A percentile compares a stretch with the other conserved stretches of the same genome.
These are phyloP conservation scores for Microdochium bolleyi DNA, from an alignment of 2,329 filamentous ascomycete genomes.

Conservation along the genomic window DNA sequence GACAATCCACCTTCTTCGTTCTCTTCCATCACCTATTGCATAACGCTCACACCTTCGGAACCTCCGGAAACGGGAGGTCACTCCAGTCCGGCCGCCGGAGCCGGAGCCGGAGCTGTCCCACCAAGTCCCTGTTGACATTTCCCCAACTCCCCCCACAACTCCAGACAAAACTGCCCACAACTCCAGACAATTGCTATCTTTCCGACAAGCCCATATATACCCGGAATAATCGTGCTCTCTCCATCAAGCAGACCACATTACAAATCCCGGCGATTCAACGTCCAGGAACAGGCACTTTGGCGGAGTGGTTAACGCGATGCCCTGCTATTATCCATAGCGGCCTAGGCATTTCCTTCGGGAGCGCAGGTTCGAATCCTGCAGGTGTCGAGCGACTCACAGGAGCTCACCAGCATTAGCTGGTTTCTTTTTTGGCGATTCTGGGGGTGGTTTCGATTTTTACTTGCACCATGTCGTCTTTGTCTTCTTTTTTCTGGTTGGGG, in stretches of 20 bases:
- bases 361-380: constrained; percentile 1
- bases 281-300: background rate
- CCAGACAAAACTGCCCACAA: too few relatives aligned
- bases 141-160: too few relatives aligned
- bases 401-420: background rate
- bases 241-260: background rate
- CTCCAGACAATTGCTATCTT: background rate
- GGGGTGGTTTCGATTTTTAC: background rate
- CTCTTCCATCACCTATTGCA: too few relatives aligned
- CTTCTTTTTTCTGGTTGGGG: background rate
- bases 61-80: too few relatives aligned
- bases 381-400: background rate
- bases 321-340: background rate
- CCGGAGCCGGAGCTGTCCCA: too few relatives aligned
- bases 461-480: background rate
- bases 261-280: background rate
- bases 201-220: background rate
- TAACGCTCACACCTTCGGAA: too few relatives aligned
- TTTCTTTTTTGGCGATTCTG: background rate
- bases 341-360: background rate
- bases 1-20: too few relatives aligned
- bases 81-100: too few relatives aligned
- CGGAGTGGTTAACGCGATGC: constrained; percentile 1
- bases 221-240: background rate
- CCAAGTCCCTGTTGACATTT: too few relatives aligned